Evolutionary conservation across 805 yeast genomes (phyloP), one percentile per base, ranked within the genome.

Genomic region (Kodamaea restingae): DNA sequence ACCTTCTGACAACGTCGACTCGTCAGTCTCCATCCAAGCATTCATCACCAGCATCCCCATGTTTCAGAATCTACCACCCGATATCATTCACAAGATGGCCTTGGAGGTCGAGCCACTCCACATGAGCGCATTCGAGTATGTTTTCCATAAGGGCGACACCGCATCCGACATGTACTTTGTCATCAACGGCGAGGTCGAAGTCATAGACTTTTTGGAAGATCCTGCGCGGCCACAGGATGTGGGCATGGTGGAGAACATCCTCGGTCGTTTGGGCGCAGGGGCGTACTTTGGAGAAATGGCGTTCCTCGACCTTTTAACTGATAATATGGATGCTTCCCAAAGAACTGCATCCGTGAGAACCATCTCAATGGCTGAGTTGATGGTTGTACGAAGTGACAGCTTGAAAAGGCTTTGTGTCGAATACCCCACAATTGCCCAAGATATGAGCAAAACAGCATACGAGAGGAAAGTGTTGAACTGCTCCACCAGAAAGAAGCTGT

Each of bases 261-360:
- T 78, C 27, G 88, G 85, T 3, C 67, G 86, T 41, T 60, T 84
- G 18, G 71, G 76, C 2, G 59, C 76, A 11, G 86, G 84, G 15
- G 72, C 79, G 24, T 82, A 80, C 58, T 82, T 84, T 60, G 93
- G 93, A 15, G 91, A 83, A 56, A 80, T 83, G 81, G 75, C 86
- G 0, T 84, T 83, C 48, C 58, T 84, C 30, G 63, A 76, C 3
- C 68, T 70, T 9, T 50, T 79, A 15, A 58, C 65, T 17, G 51
- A 52, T 11, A 37, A 46, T 7, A 43, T 40, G 38, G 30, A 15
- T n/a, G 50, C 61, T 48, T 32, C 51, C 41, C 36, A 55, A 6
- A 60, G 90, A 47, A 73, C 80, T 31, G 90, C 88, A 0, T 76
- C 76, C 42, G 78, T 84, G 24, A 65, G 88, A 43, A 70, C 88